phyloP scores from a whole-genome alignment of 2,329 filamentous ascomycete species.

The Nannizziopsis barbatae region DNA sequence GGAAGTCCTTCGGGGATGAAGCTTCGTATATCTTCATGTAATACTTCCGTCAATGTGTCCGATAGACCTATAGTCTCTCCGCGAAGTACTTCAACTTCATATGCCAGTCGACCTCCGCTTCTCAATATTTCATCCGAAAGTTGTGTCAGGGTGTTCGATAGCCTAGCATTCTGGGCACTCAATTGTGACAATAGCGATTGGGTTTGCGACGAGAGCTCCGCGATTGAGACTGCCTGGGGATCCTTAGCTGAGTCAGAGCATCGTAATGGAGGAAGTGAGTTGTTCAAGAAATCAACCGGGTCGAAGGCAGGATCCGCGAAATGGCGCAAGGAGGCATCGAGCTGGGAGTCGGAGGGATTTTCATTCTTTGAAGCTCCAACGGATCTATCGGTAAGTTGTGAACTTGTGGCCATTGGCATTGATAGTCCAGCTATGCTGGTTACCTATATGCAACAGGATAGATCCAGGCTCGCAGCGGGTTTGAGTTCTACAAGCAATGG shows the following conservation, averaged over 20 bases:
- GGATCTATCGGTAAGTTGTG: conserved; percentile 1
- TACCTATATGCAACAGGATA: no score
- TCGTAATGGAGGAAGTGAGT: conserved; percentile 57
- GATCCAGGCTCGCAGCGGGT: no score
- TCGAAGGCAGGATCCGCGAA: conserved; percentile 73
- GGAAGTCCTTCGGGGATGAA: conserved; percentile 51
- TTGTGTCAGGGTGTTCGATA: conserved; percentile 72
- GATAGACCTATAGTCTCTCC: conserved; percentile 74
- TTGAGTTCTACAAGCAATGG: no score
- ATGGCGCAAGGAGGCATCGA: conserved; percentile 60
- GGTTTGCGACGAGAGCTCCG: conserved; percentile 68
- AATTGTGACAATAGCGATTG: conserved; percentile 78
- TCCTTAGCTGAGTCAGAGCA: conserved; percentile 27
- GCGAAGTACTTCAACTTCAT: conserved; percentile 87
- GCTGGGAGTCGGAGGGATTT: conserved; percentile 40
- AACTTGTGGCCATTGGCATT: conserved; percentile 2
- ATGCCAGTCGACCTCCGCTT: conserved; percentile 75
- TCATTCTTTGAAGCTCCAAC: neutral
- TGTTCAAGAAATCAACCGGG: conserved; percentile 73
- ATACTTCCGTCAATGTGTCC: conserved; percentile 61
- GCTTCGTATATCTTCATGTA: conserved; percentile 59
- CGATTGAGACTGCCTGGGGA: conserved; percentile 48
- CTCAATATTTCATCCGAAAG: conserved; percentile 91
- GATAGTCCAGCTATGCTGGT: no score
- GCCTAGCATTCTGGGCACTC: conserved; percentile 72